A percentile compares a stretch with the other conserved stretches of the same genome.
These are phyloP conservation scores for Cryphonectria naterciae DNA, from an alignment of 2,329 filamentous ascomycete genomes.

Conservation along the genomic window DNA sequence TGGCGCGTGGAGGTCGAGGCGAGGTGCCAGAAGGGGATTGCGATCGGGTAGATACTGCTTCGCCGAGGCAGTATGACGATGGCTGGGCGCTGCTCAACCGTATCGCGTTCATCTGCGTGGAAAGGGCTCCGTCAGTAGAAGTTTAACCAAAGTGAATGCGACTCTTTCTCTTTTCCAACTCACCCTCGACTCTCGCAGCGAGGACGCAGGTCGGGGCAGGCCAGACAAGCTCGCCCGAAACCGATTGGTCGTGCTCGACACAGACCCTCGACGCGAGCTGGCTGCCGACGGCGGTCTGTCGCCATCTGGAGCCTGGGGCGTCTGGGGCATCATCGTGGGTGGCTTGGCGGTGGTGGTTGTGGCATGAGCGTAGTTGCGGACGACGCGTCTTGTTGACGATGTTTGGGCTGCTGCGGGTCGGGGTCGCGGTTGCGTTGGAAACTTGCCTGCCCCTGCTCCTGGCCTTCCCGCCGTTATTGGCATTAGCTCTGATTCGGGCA, in stretches of 20 bases:
- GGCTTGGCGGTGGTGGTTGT: not conserved
- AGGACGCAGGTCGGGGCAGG: constrained; percentile 35
- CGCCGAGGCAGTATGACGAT: constrained; percentile 45
- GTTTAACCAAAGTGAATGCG: no score
- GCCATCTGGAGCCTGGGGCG: constrained; percentile 34
- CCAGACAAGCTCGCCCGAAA: constrained; percentile 35
- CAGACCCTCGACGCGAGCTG: constrained; percentile 33
- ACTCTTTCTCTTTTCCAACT: constrained; percentile 10
- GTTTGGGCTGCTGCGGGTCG: not conserved
- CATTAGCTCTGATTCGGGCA: not conserved
- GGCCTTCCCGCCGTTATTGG: no score
- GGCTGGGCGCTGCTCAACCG: constrained; percentile 37
- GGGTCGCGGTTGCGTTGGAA: not conserved
- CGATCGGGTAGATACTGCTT: constrained; percentile 34
- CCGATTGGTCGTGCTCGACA: constrained; percentile 32
- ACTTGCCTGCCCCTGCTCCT: not conserved
- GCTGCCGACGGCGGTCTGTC: constrained; percentile 31
- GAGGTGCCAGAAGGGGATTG: constrained; percentile 22
- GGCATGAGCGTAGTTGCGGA: not conserved
- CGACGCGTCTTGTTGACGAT: constrained; percentile 13
- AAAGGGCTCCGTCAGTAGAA: not conserved
- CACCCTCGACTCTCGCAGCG: constrained; percentile 38
- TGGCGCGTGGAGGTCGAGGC: constrained; percentile 40
- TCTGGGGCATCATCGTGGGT: constrained; percentile 30
- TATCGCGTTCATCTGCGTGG: constrained; percentile 34